Percentiles rank a stretch among this genome's conserved stretches.
These are phyloP conservation scores for Vigna nakashimae DNA, from an alignment of 306 rosid species.

Conservation along the genomic window DNA sequence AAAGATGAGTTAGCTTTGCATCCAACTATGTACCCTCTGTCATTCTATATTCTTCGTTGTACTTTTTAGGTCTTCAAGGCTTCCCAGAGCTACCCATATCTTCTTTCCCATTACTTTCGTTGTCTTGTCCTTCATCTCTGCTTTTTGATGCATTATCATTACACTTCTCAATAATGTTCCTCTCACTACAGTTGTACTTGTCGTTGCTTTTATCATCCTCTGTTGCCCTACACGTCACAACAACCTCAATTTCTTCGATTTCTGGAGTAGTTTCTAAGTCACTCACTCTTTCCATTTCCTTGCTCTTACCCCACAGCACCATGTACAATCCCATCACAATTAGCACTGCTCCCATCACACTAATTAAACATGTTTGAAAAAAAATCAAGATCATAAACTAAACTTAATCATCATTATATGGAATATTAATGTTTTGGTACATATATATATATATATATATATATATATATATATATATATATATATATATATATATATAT, in stretches of 20 bases:
- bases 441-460: neutral
- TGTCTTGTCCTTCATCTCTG: slow-evolving; percentile 17
- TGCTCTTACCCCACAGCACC: slow-evolving; percentile 57
- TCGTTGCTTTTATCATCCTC: neutral
- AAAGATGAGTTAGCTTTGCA: neutral
- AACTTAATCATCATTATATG: neutral
- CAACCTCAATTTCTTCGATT: slow-evolving; percentile 33
- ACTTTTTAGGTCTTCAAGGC: neutral
- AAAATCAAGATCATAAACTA: slow-evolving; percentile 6
- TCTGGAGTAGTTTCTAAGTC: slow-evolving; percentile 23
- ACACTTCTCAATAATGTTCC: slow-evolving; percentile 1
- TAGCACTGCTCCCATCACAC: slow-evolving; percentile 53
- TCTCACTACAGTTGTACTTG: neutral
- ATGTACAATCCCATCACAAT: slow-evolving; percentile 49
- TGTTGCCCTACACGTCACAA: slow-evolving; percentile 2
- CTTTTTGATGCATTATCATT: slow-evolving; percentile 2
- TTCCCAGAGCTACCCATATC: neutral
- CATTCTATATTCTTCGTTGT: neutral
- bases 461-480: too few relatives aligned
- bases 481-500: too few relatives aligned
- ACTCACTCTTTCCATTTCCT: slow-evolving; percentile 36
- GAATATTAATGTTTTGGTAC: neutral
- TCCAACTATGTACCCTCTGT: neutral
- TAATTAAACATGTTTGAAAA: slow-evolving; percentile 17
- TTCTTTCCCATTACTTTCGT: slow-evolving; percentile 10